Conservation (phyloP, 129 eudicot species). For the Centrapalus pauciflorus region DNA sequence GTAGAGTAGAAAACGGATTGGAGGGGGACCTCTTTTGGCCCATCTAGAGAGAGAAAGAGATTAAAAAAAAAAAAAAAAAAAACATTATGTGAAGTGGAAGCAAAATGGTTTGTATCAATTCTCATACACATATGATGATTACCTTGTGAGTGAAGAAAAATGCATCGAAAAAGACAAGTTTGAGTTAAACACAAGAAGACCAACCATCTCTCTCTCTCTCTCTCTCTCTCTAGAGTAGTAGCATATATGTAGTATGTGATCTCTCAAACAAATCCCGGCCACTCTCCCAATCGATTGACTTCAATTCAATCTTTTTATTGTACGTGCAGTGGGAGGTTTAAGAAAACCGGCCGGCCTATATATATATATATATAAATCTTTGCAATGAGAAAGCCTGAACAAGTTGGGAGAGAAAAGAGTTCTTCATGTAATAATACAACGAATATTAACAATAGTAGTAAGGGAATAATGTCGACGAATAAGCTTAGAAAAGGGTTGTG, state of each 20-base stretch:
- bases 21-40: conserved; percentile 51
- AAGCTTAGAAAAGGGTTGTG: conserved; percentile 83
- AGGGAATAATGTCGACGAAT: neutral
- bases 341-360: too few species aligned
- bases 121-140: conserved; percentile 61
- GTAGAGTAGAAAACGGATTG: conserved; percentile 72
- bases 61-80: too few species aligned
- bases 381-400: conserved; percentile 67
- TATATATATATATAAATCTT: too few species aligned
- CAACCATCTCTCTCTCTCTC: conserved; percentile 19
- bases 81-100: conserved; percentile 52
- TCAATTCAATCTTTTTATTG: neutral
- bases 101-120: conserved; percentile 55
- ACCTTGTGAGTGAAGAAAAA: conserved; percentile 96
- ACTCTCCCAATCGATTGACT: conserved; percentile 13
- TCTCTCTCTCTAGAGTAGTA: conserved; percentile 27
- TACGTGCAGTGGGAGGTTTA: neutral
- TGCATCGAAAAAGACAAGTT: conserved; percentile 50
- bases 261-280: conserved; percentile 25
- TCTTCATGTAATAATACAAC: conserved; percentile 7
- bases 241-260: conserved; percentile 20
- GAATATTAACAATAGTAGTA: neutral
- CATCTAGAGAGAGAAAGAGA: conserved; percentile 23
- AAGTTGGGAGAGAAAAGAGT: conserved; percentile 30
- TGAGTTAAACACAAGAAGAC: conserved; percentile 72